These are phyloP conservation scores for Sarcomyxa edulis DNA, from an alignment of 768 basidiomycete genomes.

Conservation along the genomic window DNA sequence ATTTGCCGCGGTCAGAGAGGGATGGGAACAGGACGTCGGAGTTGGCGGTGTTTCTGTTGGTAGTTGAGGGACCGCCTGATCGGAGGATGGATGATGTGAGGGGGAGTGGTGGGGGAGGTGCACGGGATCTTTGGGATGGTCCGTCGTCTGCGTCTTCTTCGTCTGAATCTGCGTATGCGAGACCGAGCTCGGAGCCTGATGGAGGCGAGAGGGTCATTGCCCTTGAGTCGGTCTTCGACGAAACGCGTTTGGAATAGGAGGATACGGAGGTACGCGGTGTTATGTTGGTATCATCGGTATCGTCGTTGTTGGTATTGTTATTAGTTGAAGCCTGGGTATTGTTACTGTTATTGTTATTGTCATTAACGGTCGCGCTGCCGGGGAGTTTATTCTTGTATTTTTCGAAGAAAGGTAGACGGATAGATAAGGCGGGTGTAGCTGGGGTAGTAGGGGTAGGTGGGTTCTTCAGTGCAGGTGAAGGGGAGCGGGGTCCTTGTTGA, in stretches of 20 bases:
- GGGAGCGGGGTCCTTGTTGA: constrained; percentile 14
- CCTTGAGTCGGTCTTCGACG: too few species aligned
- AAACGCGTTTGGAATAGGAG: too few species aligned
- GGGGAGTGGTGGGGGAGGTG: constrained; percentile 17
- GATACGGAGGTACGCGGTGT: too few species aligned
- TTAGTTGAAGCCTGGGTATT: too few species aligned
- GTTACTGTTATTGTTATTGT: not conserved
- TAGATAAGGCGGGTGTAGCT: constrained; percentile 18
- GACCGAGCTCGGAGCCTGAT: constrained; percentile 40
- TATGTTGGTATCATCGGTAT: too few species aligned
- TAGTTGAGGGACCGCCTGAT: constrained; percentile 17
- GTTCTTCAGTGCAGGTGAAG: constrained; percentile 17
- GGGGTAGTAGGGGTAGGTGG: constrained; percentile 10
- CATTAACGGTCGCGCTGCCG: constrained; percentile 10
- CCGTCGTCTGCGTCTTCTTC: constrained; percentile 24
- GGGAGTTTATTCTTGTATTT: constrained; percentile 38
- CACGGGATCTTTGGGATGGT: constrained; percentile 14
- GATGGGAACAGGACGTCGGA: too few species aligned
- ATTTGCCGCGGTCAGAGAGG: too few species aligned
- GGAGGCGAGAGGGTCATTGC: constrained; percentile 23
- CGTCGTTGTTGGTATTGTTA: too few species aligned
- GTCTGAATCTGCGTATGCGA: constrained; percentile 48
- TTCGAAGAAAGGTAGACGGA: constrained; percentile 53
- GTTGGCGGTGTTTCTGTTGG: constrained; percentile 5
- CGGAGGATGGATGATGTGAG: constrained; percentile 19